Base-by-base conservation (phyloP, 169 alveolate genomes). In the Plasmodium fragile region DNA sequence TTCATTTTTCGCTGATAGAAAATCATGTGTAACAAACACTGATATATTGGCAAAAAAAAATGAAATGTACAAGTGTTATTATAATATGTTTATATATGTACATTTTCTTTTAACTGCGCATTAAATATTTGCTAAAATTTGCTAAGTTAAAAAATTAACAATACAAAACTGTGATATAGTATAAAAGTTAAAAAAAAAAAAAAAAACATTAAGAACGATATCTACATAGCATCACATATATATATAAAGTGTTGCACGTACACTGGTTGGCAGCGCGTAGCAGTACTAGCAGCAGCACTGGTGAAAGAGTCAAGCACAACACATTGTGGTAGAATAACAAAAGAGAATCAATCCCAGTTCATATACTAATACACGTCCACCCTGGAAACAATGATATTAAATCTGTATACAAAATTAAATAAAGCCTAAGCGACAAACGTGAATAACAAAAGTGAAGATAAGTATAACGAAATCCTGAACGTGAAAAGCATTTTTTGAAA, bases 1-100 rank as follows among this genome's bases (percentile, higher is more conserved):
- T 65, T 65, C 36, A 65, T 65, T 65, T 28, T 65, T 65, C 75
- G 41, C n/a, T 39, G 41, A 65, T 65, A 65, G 75, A 65, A 65
- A 36, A 25, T 65, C 75, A 65, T 65, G n/a, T 25, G 36, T 32
- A 13, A 22, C 16, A 65, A 65, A n/a, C 5, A 22, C 36, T 65
- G 41, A 65, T 28, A 65, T 28, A 65, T 65, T 39, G 36, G 36
- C 75, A 25, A 65, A 65, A 65, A 65, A 34, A 25, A 65, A 65
- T 65, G 75, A 65, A 65, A 65, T 65, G 75, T 28, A 65, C 36
- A 18, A 25, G 75, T 22, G 34, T 65, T 65, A 65, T 65, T 65
- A 65, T 65, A 65, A 65, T 39, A 8, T 65, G 75, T 7, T 65
- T n/a, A n/a, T n/a, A n/a, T n/a, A 28, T 65, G 10, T 65, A 65